A percentile compares a stretch with the other conserved stretches of the same genome.
Evolutionary conservation across 345 rosid species (phyloP).

Genomic region (Pistacia integerrima): DNA sequence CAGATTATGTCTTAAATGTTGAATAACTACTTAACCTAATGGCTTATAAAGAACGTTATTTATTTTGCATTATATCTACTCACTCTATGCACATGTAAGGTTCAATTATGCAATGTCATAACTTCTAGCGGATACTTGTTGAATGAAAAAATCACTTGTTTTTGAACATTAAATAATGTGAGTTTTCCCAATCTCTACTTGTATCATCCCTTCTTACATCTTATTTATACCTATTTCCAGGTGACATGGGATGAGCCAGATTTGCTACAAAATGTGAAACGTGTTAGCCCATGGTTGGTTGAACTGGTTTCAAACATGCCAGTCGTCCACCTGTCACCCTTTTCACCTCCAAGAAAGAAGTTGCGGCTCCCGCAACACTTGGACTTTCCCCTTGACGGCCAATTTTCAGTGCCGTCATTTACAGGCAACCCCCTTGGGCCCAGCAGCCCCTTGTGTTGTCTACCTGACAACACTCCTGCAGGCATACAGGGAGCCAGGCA

Average conservation of each 20-base stretch:
- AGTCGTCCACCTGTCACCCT: conserved; percentile 65
- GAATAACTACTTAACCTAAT: not conserved
- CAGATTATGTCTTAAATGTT: not conserved
- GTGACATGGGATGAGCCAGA: conserved; percentile 99
- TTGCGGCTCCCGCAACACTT: conserved; percentile 60
- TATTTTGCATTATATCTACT: not conserved
- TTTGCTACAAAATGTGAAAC: conserved; percentile 82
- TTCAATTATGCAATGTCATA: not conserved
- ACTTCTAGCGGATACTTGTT: not conserved
- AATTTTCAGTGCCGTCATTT: conserved; percentile 56
- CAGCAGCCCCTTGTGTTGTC: conserved; percentile 58
- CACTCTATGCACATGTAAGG: not conserved
- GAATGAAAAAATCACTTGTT: not conserved
- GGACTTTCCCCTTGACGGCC: conserved; percentile 59
- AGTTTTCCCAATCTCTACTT: not conserved
- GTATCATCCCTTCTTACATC: conserved; percentile 5
- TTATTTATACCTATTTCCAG: conserved; percentile 33
- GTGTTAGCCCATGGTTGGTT: conserved; percentile 92
- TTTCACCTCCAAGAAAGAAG: conserved; percentile 85
- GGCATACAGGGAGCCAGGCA: conserved; percentile 99
- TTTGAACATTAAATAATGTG: not conserved
- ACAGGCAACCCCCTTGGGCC: conserved; percentile 51
- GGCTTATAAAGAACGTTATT: not conserved
- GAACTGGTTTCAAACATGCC: conserved; percentile 89
- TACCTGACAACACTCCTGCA: conserved; percentile 76